Conservation (phyloP, 1,284 basidiomycete genomes). For the Cutaneotrichosporon sp. region DNA sequence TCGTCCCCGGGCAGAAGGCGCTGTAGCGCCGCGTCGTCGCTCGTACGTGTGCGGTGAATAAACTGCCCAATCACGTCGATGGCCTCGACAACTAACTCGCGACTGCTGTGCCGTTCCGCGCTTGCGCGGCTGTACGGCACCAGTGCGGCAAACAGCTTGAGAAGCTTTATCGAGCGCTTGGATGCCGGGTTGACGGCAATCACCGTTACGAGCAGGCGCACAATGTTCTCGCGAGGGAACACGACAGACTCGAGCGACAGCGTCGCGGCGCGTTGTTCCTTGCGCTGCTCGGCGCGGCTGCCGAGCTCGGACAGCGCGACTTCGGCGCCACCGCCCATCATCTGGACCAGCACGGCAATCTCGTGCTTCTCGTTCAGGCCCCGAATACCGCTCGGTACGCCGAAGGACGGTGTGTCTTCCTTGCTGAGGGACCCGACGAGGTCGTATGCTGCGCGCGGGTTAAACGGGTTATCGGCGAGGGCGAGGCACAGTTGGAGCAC, state of each 20-base stretch:
- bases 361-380: conserved; percentile 64
- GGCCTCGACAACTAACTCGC: conserved; percentile 60
- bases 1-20: conserved; percentile 49
- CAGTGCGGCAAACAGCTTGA: conserved; percentile 59
- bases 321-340: conserved; percentile 39
- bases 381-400: conserved; percentile 59
- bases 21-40: conserved; percentile 48
- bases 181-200: conserved; percentile 69
- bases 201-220: conserved; percentile 68
- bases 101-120: conserved; percentile 33
- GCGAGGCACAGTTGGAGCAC: conserved; percentile 66
- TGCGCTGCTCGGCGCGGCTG: conserved; percentile 59
- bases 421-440: conserved; percentile 27
- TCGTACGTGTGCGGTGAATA: conserved; percentile 22
- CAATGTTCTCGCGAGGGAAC: conserved; percentile 62
- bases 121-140: conserved; percentile 56
- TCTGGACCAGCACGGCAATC: conserved; percentile 64
- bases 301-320: conserved; percentile 54
- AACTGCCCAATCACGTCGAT: conserved; percentile 57
- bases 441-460: conserved; percentile 50
- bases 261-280: conserved; percentile 45
- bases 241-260: conserved; percentile 60
- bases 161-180: conserved; percentile 62
- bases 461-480: conserved; percentile 55
- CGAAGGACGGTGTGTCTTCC: conserved; percentile 17